Evolutionary conservation across 306 rosid genomes (phyloP), one percentile per base, ranked within the genome.

Genomic region (Prunus salicina): DNA sequence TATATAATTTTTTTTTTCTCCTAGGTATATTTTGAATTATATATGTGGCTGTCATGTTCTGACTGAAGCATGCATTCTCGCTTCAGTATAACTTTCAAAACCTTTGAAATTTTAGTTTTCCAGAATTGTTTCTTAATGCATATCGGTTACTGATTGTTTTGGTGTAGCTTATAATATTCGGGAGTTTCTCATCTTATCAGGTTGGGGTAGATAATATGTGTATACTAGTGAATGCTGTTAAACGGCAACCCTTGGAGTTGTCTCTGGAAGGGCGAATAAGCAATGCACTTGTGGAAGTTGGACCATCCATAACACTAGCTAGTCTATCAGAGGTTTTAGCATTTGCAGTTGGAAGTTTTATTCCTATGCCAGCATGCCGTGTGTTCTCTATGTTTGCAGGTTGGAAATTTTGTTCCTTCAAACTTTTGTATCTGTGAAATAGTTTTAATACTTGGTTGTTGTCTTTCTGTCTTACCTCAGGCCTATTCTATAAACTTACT

Each of bases 381-480:
- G 97, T 95, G 67, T 95, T 95, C 90, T 92, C 99, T 85, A 95
- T 95, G 99, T 95, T 95, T 90, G 99, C 99, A 69, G 97, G 99
- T 92, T 75, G 67, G 72, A 60, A 24, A 51, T 45, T 25, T 76
- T 78, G 32, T 30, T 69, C 64, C 51, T 55, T 38, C 43, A 19
- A 72, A 67, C 4, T 38, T 78, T 15, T 32, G 73, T 56, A 55
- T 57, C 15, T 73, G 53, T 56, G 75, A 67, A 60, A 66, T 74
- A 56, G 78, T 78, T 73, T 20, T 67, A 15, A 30, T 69, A 65
- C 9, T 76, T 60, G 76, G 25, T 73, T 82, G n/a, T 50, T 80
- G 61, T 72, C 63, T 57, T 60, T 5, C 46, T 72, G 57, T 75
- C 27, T 80, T 52, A 32, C 69, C 10, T 64, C 41, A 58, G 76